Percentiles rank a stretch among this genome's conserved stretches.
Conservation (phyloP, 192 early-diverging fungal species). For the Cladochytrium replicatum region DNA sequence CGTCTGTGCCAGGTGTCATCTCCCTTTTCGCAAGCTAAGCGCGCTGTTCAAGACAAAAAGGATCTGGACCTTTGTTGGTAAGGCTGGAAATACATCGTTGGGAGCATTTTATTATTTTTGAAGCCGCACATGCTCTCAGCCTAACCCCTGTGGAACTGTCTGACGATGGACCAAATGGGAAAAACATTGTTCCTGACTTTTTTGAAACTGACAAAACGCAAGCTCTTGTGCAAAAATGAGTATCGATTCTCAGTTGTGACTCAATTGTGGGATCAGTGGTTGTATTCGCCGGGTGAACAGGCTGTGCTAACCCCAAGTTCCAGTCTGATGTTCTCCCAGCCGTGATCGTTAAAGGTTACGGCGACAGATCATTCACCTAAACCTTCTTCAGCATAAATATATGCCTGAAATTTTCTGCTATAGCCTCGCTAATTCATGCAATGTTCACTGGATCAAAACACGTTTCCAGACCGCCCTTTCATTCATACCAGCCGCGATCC, state of each 20-base stretch:
- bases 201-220: constrained; percentile 60
- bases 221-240: too few species aligned
- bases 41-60: constrained; percentile 29
- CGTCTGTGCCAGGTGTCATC: constrained; percentile 38
- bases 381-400: too few species aligned
- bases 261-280: too few species aligned
- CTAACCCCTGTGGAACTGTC: constrained; percentile 54
- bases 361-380: too few species aligned
- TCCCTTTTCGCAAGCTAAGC: constrained; percentile 30
- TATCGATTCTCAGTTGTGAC: too few species aligned
- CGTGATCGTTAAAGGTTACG: constrained; percentile 30
- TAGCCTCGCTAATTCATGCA: too few species aligned
- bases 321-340: constrained; percentile 38
- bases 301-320: constrained; percentile 38
- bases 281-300: constrained; percentile 42
- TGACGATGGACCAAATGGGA: too few species aligned
- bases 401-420: too few species aligned
- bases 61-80: constrained; percentile 57
- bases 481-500: constrained; percentile 28
- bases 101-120: too few species aligned
- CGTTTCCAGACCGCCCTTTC: constrained; percentile 14
- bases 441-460: constrained; percentile 16
- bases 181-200: constrained; percentile 36
- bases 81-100: too few species aligned
- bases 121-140: constrained; percentile 56